phyloP scores from a whole-genome alignment of 768 basidiomycete species.

The Russula sp. region DNA sequence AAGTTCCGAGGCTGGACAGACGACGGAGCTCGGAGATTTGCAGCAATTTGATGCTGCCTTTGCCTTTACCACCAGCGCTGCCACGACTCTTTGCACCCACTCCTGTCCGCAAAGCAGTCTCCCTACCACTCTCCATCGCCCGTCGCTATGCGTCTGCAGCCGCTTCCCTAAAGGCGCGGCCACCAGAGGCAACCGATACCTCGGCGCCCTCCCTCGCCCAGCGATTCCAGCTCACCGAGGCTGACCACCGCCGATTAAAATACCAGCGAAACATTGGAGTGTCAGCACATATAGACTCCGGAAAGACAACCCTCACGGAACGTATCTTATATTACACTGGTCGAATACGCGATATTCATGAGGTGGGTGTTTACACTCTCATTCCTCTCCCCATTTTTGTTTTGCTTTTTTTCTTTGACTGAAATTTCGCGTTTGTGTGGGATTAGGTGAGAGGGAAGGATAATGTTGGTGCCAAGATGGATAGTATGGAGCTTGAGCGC shows the following conservation, averaged over 20 bases:
- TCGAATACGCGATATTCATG: conserved; percentile 91
- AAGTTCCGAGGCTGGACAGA: too few species aligned
- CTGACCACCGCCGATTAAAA: conserved; percentile 56
- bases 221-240: conserved; percentile 41
- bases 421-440: not conserved
- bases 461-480: conserved; percentile 98
- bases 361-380: conserved; percentile 46
- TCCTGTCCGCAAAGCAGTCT: not conserved
- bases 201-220: conserved; percentile 12
- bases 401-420: too few species aligned
- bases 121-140: not conserved
- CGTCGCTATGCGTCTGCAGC: conserved; percentile 12
- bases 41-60: not conserved
- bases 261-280: conserved; percentile 95
- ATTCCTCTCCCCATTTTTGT: conserved; percentile 4
- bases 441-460: conserved; percentile 84
- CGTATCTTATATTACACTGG: conserved; percentile 95
- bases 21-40: not conserved
- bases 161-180: not conserved
- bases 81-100: not conserved
- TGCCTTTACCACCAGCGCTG: not conserved
- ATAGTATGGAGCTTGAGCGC: conserved; percentile 97
- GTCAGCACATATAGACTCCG: conserved; percentile 91
- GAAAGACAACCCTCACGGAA: conserved; percentile 97
- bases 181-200: not conserved